Conservation (phyloP, 148 eudicot species). For the Arbutus unedo region DNA sequence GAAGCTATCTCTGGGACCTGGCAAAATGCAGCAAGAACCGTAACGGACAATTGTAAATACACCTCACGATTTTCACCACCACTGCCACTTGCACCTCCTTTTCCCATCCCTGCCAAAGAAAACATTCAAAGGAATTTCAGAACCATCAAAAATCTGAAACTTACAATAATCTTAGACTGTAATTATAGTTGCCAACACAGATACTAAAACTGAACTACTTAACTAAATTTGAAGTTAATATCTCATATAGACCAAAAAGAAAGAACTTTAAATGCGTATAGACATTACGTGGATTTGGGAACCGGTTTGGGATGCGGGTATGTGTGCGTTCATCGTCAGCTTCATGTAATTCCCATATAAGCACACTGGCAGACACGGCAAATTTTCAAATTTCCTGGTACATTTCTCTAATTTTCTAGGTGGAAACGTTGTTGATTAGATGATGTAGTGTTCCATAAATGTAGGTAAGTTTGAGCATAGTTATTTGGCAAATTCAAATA, state of each 20-base stretch:
- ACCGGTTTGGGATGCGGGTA: not conserved
- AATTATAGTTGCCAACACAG: not conserved
- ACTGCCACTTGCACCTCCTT: conserved; percentile 28
- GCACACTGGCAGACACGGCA: no score
- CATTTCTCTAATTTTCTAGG: not conserved
- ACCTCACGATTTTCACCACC: conserved; percentile 54
- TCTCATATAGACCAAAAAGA: not conserved
- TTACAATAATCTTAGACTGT: no score
- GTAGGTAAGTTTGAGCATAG: no score
- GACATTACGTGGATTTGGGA: not conserved
- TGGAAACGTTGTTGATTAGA: not conserved
- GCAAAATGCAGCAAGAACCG: conserved; percentile 66
- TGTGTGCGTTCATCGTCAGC: no score
- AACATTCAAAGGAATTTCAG: not conserved
- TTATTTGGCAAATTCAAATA: not conserved
- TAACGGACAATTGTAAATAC: conserved; percentile 57
- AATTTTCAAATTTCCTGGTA: not conserved
- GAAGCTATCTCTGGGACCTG: conserved; percentile 71
- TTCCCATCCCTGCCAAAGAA: conserved; percentile 57
- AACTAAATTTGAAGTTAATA: not conserved
- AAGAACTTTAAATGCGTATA: not conserved
- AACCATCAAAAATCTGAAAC: not conserved
- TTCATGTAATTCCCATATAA: no score
- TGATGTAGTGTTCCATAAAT: not conserved
- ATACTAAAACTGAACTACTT: not conserved